Conservation (phyloP, 371 early-diverging fungal genomes). For the Actinomucor elegans region DNA sequence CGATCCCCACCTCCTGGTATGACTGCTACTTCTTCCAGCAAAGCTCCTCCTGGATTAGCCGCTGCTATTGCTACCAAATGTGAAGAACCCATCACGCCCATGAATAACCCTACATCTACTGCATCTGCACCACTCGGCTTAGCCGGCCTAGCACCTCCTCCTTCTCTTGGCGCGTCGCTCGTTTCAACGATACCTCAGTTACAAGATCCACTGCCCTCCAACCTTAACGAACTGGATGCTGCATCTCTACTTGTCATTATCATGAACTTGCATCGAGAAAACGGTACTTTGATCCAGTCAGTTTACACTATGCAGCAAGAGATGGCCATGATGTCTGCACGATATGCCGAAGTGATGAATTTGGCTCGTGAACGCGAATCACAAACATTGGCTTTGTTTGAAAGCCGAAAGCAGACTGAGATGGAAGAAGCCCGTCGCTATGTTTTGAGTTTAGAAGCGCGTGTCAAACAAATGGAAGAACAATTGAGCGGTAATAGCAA, state of each 20-base stretch:
- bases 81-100: not conserved
- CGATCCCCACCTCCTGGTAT: not conserved
- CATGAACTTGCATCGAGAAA: constrained; percentile 49
- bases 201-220: constrained; percentile 26
- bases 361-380: constrained; percentile 54
- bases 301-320: constrained; percentile 56
- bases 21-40: not conserved
- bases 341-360: constrained; percentile 48
- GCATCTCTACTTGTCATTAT: constrained; percentile 37
- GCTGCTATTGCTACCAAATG: not conserved
- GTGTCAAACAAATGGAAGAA: constrained; percentile 18
- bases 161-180: not conserved
- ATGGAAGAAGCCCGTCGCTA: constrained; percentile 54
- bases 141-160: not conserved
- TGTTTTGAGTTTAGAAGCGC: constrained; percentile 19
- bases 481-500: constrained; percentile 8
- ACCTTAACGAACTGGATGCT: constrained; percentile 11
- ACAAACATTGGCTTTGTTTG: constrained; percentile 47
- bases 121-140: not conserved
- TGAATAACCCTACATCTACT: not conserved
- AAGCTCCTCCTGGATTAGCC: constrained; percentile 6
- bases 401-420: constrained; percentile 51
- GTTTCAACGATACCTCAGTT: not conserved
- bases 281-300: constrained; percentile 42
- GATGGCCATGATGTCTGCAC: constrained; percentile 43